Percentiles rank a stretch among this genome's conserved stretches.
phyloP scores from a whole-genome alignment of 1,139 yeast genomes.

The Sugiyamaella xylanicola region DNA sequence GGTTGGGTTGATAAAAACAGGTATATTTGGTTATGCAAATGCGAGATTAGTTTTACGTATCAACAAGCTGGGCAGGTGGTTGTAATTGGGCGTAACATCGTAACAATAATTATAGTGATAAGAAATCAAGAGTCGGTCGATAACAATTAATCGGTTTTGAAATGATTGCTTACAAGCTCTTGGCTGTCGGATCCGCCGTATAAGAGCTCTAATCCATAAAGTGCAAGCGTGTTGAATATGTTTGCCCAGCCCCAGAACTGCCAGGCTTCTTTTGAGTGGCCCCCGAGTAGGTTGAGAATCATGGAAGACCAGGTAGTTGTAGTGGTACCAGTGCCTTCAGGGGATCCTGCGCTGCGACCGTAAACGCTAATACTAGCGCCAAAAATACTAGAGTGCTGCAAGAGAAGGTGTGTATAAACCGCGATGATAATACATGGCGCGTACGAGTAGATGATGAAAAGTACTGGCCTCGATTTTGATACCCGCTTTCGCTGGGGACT shows the following conservation, averaged over 20 bases:
- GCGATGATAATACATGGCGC: slow-evolving; percentile 94
- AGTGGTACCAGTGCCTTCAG: slow-evolving; percentile 9
- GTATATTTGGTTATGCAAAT: slow-evolving; percentile 14
- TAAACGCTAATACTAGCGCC: slow-evolving; percentile 19
- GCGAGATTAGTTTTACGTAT: slow-evolving; percentile 9
- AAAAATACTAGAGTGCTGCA: slow-evolving; percentile 78
- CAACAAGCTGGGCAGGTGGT: not conserved
- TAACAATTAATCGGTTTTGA: slow-evolving; percentile 35
- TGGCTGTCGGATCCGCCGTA: slow-evolving; percentile 41
- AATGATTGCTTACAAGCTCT: slow-evolving; percentile 39
- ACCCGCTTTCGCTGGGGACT: slow-evolving; percentile 37
- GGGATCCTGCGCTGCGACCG: slow-evolving; percentile 15
- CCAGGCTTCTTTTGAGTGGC: slow-evolving; percentile 62
- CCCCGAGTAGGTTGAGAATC: slow-evolving; percentile 47
- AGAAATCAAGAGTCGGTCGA: not conserved
- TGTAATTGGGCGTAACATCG: slow-evolving; percentile 15
- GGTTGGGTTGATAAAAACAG: not conserved
- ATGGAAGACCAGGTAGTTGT: slow-evolving; percentile 29
- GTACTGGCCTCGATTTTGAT: slow-evolving; percentile 30
- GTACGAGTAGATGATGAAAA: slow-evolving; percentile 74
- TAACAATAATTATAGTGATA: not conserved
- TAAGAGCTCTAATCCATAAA: slow-evolving; percentile 76
- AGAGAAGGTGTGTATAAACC: slow-evolving; percentile 88
- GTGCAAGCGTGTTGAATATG: slow-evolving; percentile 73
- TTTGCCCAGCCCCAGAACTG: slow-evolving; percentile 97